Evolutionary conservation across 73 alveolate species (phyloP), one percentile per base, ranked within the genome.

Genomic region (Symbiodinium pilosum): DNA sequence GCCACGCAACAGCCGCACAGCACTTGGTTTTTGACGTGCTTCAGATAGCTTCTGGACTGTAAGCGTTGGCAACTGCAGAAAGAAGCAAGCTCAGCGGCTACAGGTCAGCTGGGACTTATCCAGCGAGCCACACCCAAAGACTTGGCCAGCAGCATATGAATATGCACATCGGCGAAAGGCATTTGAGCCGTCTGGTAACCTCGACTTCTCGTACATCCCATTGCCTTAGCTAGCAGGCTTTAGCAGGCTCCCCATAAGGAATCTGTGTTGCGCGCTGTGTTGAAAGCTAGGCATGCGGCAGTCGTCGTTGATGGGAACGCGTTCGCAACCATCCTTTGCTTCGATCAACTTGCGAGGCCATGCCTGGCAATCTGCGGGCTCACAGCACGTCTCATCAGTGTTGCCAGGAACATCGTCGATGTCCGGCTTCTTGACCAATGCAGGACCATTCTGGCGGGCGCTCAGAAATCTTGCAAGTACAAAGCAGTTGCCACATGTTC

Each of bases 331-430:
- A 8, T 39, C 36, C 14, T 39, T 14, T 2, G 95, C 95, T 68
- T 89, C 87, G 38, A 9, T n/a, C 51, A 64, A n/a, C 21, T 28
- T 21, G 36, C 75, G 69, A 16, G 95, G 95, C 95, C 95, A 89
- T 5, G 26, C 44, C 39, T 68, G 84, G 54, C 95, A 89, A 87
- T 44, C 34, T 26, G 73, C 95, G 26, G 39, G 83, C 75, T 89
- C 95, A 71, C 95, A 89, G 95, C 95, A 89, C 36, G 30, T 39
- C 20, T n/a, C 73, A 68, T 89, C 95, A 6, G 95, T 64, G 30
- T 39, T 73, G 36, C 95, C 95, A 18, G 71, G 75, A 69, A 43
- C 21, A 7, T 16, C 47, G 36, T 89, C 95, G 18, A 28, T 42
- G 28, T 68, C 43, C 51, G 47, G 95, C 95, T 68, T 59, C 87